phyloP scores from a whole-genome alignment of 2,329 filamentous ascomycete genomes.

The Orbilia brochopaga region DNA sequence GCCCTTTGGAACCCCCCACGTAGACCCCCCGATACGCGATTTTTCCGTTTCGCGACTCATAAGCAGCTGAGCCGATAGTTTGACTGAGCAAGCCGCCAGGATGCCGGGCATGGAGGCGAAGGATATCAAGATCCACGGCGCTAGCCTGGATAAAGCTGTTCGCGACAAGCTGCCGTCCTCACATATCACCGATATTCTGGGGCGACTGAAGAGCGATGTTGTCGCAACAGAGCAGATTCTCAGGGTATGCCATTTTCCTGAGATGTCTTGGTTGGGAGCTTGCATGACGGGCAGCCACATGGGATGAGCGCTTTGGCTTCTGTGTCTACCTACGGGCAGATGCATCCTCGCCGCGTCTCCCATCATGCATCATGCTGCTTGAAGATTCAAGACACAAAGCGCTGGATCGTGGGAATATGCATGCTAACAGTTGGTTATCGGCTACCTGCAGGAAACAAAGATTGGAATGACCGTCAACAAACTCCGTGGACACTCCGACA shows the following conservation, averaged over 20 bases:
- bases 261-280: background rate
- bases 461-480: conserved; percentile 90
- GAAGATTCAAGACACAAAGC: conserved; percentile 9
- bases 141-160: conserved; percentile 79
- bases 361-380: background rate
- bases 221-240: conserved; percentile 87
- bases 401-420: background rate
- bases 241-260: conserved; percentile 65
- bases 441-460: conserved; percentile 70
- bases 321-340: background rate
- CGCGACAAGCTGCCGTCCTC: conserved; percentile 74
- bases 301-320: background rate
- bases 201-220: conserved; percentile 78
- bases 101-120: conserved; percentile 72
- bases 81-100: background rate
- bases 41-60: background rate
- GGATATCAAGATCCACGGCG: conserved; percentile 77
- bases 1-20: background rate
- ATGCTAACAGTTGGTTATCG: conserved; percentile 6
- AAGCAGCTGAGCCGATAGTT: conserved; percentile 1
- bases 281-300: conserved; percentile 5
- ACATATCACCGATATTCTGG: conserved; percentile 75
- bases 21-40: background rate
- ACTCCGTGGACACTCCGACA: conserved; percentile 75
- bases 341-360: background rate